These are phyloP conservation scores for Phytopythium ostracodes DNA, from an alignment of 352 stramenopile species.

Conservation along the genomic window DNA sequence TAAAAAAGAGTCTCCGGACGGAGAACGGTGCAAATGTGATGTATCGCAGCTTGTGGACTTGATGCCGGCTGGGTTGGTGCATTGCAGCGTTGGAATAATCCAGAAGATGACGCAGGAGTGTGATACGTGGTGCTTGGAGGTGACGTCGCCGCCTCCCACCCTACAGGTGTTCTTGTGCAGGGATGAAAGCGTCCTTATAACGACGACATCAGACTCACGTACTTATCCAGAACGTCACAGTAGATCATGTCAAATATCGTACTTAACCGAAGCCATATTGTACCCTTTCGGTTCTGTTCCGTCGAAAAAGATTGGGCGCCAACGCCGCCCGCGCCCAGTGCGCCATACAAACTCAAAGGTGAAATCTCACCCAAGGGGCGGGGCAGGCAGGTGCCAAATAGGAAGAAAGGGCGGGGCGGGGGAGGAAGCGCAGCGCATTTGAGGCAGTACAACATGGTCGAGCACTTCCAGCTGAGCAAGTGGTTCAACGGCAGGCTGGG, in stretches of 20 bases:
- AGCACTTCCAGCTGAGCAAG: slow-evolving; percentile 75
- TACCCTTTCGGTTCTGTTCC: slow-evolving; percentile 2
- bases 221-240: background rate
- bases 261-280: slow-evolving; percentile 18
- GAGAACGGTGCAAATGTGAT: background rate
- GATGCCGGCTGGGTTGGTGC: too few species aligned
- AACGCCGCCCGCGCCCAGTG: slow-evolving; percentile 2
- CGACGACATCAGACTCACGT: background rate
- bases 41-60: too few species aligned
- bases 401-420: background rate
- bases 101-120: too few species aligned
- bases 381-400: slow-evolving; percentile 7
- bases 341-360: slow-evolving; percentile 1
- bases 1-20: background rate
- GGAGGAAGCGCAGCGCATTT: too few species aligned
- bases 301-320: slow-evolving; percentile 15
- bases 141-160: too few species aligned
- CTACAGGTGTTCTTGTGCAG: background rate
- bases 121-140: too few species aligned
- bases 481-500: slow-evolving; percentile 61
- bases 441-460: too few species aligned
- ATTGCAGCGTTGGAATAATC: background rate
- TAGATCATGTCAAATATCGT: slow-evolving; percentile 10
- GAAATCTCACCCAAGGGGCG: slow-evolving; percentile 16
- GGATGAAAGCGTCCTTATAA: background rate